Percentiles rank a stretch among this genome's conserved stretches.
Conservation (phyloP, 139 green algal genomes). For the Gonium pectorale region DNA sequence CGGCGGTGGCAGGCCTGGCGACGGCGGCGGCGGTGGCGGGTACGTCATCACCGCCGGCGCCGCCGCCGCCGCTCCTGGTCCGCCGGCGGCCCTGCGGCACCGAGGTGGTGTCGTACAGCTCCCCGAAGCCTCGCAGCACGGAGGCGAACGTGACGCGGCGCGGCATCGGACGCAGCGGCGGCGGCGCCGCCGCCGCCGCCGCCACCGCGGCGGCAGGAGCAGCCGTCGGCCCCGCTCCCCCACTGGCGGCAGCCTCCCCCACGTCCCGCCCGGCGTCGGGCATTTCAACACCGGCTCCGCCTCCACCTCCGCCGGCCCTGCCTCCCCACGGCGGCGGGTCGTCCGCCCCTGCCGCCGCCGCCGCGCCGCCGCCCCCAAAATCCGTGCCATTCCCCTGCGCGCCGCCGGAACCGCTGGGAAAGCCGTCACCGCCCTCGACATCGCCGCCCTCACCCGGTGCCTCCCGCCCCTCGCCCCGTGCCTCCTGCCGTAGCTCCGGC, state of each 20-base stretch:
- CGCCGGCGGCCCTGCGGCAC: no score
- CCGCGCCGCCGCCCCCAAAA: neutral
- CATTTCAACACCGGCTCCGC: neutral
- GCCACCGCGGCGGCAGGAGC: neutral
- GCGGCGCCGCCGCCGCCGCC: no score
- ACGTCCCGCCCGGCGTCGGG: neutral
- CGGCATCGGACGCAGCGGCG: neutral
- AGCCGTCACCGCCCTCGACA: neutral
- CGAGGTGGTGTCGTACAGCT: no score
- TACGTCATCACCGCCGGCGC: no score
- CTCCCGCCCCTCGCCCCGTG: neutral
- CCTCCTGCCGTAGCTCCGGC: neutral
- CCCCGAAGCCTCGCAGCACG: no score
- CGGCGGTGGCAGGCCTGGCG: no score
- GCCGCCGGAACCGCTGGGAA: no score
- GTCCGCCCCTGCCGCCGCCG: neutral
- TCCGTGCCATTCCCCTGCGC: neutral
- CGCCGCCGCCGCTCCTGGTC: no score
- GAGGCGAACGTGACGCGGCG: no score
- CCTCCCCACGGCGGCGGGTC: neutral
- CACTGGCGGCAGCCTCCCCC: neutral
- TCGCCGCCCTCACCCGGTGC: neutral
- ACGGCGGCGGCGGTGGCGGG: no score
- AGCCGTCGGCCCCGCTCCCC: neutral
- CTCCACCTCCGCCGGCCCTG: neutral